Conservation (phyloP, 2,329 filamentous ascomycete genomes). For the Ilyonectria mors-panacis region DNA sequence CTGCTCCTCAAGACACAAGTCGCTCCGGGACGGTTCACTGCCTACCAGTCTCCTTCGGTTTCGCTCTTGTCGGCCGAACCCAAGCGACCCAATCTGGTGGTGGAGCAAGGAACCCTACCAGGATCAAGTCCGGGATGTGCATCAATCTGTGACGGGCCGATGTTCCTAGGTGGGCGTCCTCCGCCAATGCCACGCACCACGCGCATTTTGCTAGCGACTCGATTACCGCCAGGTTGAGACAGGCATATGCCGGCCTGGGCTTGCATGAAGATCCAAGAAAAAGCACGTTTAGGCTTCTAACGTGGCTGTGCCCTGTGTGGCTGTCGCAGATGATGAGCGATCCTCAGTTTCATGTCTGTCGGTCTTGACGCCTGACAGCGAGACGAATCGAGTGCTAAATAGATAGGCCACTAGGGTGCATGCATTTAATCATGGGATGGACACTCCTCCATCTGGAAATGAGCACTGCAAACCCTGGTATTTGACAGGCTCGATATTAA, state of each 20-base stretch:
- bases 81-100: slow-evolving; percentile 13
- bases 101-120: slow-evolving; percentile 3
- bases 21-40: neutral
- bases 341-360: slow-evolving; percentile 14
- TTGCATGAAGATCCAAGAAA: slow-evolving; percentile 28
- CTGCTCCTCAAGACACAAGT: slow-evolving; percentile 11
- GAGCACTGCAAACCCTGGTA: slow-evolving; percentile 8
- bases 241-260: neutral
- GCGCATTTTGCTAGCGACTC: slow-evolving; percentile 11
- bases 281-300: slow-evolving; percentile 13
- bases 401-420: neutral
- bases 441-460: slow-evolving; percentile 8
- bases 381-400: neutral
- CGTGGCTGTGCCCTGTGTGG: slow-evolving; percentile 25
- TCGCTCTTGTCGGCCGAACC: slow-evolving; percentile 12
- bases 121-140: slow-evolving; percentile 10
- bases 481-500: slow-evolving; percentile 7
- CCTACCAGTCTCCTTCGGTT: slow-evolving; percentile 1
- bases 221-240: slow-evolving; percentile 24
- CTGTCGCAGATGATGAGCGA: slow-evolving; percentile 5
- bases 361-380: slow-evolving; percentile 3
- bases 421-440: neutral
- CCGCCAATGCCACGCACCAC: slow-evolving; percentile 26
- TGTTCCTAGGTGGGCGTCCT: slow-evolving; percentile 34
- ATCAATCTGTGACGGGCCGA: slow-evolving; percentile 44